Conservation (phyloP, 148 eudicot genomes). For the Amaranthus hypochondriacus region DNA sequence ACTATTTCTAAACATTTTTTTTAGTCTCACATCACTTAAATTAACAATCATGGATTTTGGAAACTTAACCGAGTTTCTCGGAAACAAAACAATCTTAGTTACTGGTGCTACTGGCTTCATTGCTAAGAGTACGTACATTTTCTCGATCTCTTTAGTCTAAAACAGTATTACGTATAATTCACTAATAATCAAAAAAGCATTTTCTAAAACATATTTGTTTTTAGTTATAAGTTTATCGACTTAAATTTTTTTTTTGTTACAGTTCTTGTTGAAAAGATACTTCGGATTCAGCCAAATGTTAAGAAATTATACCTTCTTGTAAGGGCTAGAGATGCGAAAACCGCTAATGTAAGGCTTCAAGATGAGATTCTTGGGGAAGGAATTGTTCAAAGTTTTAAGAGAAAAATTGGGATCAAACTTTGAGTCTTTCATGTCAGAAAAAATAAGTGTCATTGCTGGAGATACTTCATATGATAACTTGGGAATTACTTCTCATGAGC, state of each 20-base stretch:
- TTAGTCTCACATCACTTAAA: no score
- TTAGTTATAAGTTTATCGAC: no score
- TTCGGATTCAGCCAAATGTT: conserved; percentile 15
- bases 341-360: neutral
- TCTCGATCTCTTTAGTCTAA: no score
- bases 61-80: no score
- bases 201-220: no score
- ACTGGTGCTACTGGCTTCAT: no score
- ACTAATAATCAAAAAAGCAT: no score
- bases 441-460: conserved; percentile 16
- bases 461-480: conserved; percentile 19
- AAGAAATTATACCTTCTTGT: conserved; percentile 15
- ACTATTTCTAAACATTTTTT: no score
- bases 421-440: conserved; percentile 18
- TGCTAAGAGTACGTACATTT: no score
- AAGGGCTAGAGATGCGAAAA: neutral
- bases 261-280: conserved; percentile 16
- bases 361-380: conserved; percentile 24
- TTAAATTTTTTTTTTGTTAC: neutral
- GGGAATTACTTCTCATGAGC: conserved; percentile 5
- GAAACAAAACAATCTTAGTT: no score
- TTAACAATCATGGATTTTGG: no score
- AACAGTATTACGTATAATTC: no score
- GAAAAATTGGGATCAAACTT: conserved; percentile 12
- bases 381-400: conserved; percentile 18